These are phyloP conservation scores for Tulasnella sp. DNA, from an alignment of 768 basidiomycete species.

Conservation along the genomic window DNA sequence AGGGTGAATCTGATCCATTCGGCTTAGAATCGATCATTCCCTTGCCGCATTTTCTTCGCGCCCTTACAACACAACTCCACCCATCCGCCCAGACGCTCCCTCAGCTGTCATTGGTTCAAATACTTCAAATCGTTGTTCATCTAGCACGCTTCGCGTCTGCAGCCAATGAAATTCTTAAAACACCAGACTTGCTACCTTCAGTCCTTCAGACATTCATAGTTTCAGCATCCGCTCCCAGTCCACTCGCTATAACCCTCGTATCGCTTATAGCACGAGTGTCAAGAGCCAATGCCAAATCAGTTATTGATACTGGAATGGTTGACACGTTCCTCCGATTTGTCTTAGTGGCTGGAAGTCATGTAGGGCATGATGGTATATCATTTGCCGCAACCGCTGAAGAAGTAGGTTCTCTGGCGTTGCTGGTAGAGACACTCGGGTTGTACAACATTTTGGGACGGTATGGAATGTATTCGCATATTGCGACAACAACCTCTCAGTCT, in stretches of 20 bases:
- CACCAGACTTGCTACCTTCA: constrained; percentile 39
- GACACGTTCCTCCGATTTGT: constrained; percentile 65
- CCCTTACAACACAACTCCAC: constrained; percentile 30
- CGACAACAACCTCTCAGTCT: constrained; percentile 39
- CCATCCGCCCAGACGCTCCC: constrained; percentile 32
- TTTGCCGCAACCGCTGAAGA: constrained; percentile 20
- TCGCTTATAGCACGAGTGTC: constrained; percentile 47
- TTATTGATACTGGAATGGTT: constrained; percentile 36
- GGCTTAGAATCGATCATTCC: constrained; percentile 25
- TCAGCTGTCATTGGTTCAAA: constrained; percentile 38
- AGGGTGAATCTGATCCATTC: background rate
- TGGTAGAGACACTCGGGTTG: constrained; percentile 45
- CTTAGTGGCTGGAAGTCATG: constrained; percentile 35
- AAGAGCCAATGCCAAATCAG: constrained; percentile 46
- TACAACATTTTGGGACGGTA: constrained; percentile 60
- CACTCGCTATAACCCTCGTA: constrained; percentile 46
- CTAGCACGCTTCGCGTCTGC: constrained; percentile 43
- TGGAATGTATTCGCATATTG: constrained; percentile 60
- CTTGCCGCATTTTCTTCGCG: constrained; percentile 38
- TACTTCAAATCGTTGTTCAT: constrained; percentile 47
- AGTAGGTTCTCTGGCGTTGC: constrained; percentile 33
- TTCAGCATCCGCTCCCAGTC: constrained; percentile 32
- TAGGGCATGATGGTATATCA: background rate
- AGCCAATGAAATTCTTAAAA: constrained; percentile 40
- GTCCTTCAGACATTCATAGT: constrained; percentile 47